A percentile compares a stretch with the other conserved stretches of the same genome.
phyloP scores from a whole-genome alignment of 2,329 filamentous ascomycete species.

The Colletotrichum sp. region DNA sequence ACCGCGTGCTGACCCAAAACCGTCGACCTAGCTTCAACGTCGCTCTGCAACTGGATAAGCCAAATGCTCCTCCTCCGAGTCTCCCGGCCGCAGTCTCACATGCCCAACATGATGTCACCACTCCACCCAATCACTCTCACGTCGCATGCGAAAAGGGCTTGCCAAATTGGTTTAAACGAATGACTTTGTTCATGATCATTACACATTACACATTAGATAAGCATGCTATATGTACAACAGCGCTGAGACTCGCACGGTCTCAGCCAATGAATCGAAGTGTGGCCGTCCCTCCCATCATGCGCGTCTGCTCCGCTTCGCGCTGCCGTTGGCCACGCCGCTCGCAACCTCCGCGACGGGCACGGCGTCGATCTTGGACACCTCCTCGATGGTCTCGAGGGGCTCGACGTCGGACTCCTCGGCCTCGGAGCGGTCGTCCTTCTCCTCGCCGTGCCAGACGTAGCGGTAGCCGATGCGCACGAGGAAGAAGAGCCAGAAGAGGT shows the following conservation, averaged over 20 bases:
- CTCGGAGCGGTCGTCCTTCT: conserved; percentile 62
- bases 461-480: conserved; percentile 61
- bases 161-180: background rate
- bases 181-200: conserved; percentile 7
- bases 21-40: background rate
- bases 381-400: conserved; percentile 17
- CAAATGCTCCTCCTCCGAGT: background rate
- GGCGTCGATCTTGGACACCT: conserved; percentile 8
- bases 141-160: background rate
- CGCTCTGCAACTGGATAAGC: background rate
- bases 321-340: background rate
- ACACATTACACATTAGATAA: conserved; percentile 11
- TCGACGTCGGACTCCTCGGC: conserved; percentile 56
- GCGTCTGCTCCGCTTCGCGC: conserved; percentile 5
- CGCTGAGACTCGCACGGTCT: background rate
- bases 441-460: conserved; percentile 53
- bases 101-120: background rate
- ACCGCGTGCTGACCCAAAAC: background rate
- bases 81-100: background rate
- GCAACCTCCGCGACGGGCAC: conserved; percentile 2
- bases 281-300: background rate
- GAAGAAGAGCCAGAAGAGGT: conserved; percentile 66
- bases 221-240: background rate
- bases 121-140: background rate
- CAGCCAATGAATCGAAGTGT: background rate